Evolutionary conservation across 2,329 filamentous ascomycete species (phyloP), one percentile per base, ranked within the genome.

Genomic region (Ascochyta pisi): DNA sequence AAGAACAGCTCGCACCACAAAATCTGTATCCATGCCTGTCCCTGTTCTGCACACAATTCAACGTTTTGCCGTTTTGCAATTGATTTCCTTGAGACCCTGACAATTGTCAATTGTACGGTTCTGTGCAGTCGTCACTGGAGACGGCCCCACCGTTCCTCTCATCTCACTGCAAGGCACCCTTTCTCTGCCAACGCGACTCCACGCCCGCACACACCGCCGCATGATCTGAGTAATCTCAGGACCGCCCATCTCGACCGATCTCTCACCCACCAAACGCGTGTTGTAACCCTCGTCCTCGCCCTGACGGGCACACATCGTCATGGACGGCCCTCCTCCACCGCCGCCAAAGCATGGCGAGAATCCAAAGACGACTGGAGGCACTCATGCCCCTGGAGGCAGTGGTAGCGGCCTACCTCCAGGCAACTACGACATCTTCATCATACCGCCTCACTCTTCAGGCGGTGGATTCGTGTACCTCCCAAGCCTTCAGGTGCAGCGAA

Each of bases 371-470:
- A 76, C 73, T 12, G 68, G 63, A 53, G 73, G 73, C 35, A 65
- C 54, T 23, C 62, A 67, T 61, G 69, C 68, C 23, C 63, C 66
- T 23, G 41, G 41, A 4, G 50, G 50, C 5, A 31, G 61, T 12
- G 58, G 58, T 44, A 80, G 81, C 24, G 89, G 90, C 53, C 81
- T 97, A 43, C 94, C 94, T 3, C 84, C 90, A 1, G 93, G 94
- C 51, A 96, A 95, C 73, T 98, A 96, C 77, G 94, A 98, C 80
- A 96, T 98, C 73, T 97, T 97, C 79, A 89, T 97, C 74, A 93
- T 98, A 69, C 94, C 94, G 7, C 91, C 93, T 42, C 92, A 96
- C 76, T 94, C 92, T 10, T 84, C 93, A 6, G 94, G 94, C 49
- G 86, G 88, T 0, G 94, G 94, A 31, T 97, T 97, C 76, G 81